Base-by-base conservation (phyloP, 2,329 filamentous ascomycete species). In the Cadophora gregata region DNA sequence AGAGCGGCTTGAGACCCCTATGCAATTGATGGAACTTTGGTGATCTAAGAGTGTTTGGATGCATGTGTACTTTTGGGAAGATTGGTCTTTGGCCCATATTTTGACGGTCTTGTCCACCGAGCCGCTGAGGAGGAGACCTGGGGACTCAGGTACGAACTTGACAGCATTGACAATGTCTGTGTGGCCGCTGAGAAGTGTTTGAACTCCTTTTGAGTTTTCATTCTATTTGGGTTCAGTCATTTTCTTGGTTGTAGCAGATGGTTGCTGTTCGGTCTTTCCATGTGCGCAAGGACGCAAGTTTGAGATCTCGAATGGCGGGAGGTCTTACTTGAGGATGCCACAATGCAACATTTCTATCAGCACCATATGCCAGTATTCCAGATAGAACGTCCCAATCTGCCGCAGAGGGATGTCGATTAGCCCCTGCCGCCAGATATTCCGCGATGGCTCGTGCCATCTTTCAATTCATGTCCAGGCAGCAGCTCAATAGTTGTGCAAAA, bases 391-490 rank as follows among this genome's bases (percentile, higher is more conserved):
- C 88, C 96, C 96, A 99, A 80, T 98, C 95, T 31, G 95, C 94
- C 31, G 93, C 92, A 19, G 90, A 89, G 21, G 95, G 91, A 75
- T 98, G 93, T 74, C 95, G 86, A 79, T 98, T 99, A 56, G 93
- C 95, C 68, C 96, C 96, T 69, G 90, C 88, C 56, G 93, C 72
- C 36, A 77, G 70, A 67, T 78, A 78, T 45, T 75, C 72, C 38
- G 71, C 47, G 27, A 38, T 66, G 38, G 70, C 64, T 64, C 71
- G 67, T 63, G 69, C 63, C 73, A 75, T 76, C 14, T 61, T 71
- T 50, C n/a, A 63, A 42, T 16, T 68, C 67, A 68, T 67, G 42
- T 45, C 36, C 14, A 38, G 45, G 62, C 50, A 51, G 27, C 19
- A 56, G 31, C 10, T 56, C 47, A 33, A 42, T 21, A 50, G n/a